Evolutionary conservation across 2,329 filamentous ascomycete genomes (phyloP).

Genomic region (Fusarium pseudocircinatum): DNA sequence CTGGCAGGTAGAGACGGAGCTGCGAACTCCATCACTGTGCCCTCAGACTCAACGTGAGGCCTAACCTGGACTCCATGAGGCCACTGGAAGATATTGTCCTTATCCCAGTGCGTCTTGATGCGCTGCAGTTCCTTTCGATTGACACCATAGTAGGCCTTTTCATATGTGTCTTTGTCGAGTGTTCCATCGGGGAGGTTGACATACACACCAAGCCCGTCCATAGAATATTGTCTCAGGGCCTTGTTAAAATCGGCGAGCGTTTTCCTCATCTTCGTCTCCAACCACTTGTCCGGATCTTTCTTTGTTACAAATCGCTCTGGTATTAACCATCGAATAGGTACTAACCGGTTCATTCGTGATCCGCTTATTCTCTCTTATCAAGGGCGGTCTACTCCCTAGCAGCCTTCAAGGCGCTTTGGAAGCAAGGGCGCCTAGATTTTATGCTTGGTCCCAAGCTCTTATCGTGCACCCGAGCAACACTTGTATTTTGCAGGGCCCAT

Average conservation of each 20-base stretch:
- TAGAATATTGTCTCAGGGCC: constrained; percentile 31
- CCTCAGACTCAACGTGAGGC: fast-evolving
- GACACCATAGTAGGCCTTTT: constrained; percentile 46
- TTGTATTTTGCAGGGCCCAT: too few relatives aligned
- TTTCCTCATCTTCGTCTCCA: constrained; percentile 40
- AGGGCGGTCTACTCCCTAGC: too few relatives aligned
- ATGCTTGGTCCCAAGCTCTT: too few relatives aligned
- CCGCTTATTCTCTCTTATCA: too few relatives aligned
- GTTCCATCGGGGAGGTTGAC: constrained; percentile 45
- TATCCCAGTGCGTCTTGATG: constrained; percentile 45
- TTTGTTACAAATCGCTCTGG: too few relatives aligned
- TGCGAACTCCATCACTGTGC: fast-evolving
- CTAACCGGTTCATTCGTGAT: too few relatives aligned
- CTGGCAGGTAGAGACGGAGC: neutral
- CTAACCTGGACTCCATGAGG: constrained; percentile 35
- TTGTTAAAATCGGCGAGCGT: neutral
- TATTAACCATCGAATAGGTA: too few relatives aligned
- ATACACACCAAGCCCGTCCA: constrained; percentile 38
- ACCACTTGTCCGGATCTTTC: too few relatives aligned
- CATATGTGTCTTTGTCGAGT: constrained; percentile 10
- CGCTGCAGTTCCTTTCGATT: constrained; percentile 38
- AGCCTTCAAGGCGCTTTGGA: too few relatives aligned
- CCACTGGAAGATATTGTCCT: constrained; percentile 42
- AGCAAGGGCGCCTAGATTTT: too few relatives aligned
- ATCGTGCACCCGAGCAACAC: too few relatives aligned